These are phyloP conservation scores for Raphanus sativus DNA, from an alignment of 345 rosid genomes.

Conservation along the genomic window DNA sequence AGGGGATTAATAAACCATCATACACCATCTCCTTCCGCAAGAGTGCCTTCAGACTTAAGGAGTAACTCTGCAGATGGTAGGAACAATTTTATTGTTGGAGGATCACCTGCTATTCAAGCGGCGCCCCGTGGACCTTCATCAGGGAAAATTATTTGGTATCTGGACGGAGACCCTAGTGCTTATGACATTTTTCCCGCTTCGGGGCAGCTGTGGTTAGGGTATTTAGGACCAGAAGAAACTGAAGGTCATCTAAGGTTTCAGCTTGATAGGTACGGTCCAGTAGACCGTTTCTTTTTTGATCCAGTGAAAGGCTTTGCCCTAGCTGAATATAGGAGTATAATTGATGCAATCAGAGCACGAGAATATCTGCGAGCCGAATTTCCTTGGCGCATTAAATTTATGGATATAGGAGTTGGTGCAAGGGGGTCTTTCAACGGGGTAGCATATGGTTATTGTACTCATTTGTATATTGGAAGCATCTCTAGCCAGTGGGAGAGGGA, in stretches of 20 bases:
- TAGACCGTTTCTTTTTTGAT: conserved; percentile 73
- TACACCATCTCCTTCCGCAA: conserved; percentile 61
- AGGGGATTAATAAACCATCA: conserved; percentile 59
- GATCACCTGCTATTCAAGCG: conserved; percentile 63
- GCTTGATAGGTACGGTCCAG: conserved; percentile 82
- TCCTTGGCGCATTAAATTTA: conserved; percentile 83
- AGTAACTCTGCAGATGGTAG: conserved; percentile 70
- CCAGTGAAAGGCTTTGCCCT: conserved; percentile 77
- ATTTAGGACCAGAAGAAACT: conserved; percentile 67
- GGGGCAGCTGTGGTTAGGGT: conserved; percentile 86
- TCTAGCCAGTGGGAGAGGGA: conserved; percentile 87
- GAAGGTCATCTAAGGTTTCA: conserved; percentile 83
- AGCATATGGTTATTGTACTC: conserved; percentile 73
- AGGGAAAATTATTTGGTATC: conserved; percentile 61
- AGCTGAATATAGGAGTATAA: conserved; percentile 81
- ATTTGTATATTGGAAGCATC: conserved; percentile 79
- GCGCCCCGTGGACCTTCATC: conserved; percentile 46
- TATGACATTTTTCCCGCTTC: conserved; percentile 84
- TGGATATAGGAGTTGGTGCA: conserved; percentile 86
- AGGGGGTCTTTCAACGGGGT: conserved; percentile 76
- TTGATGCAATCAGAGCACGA: conserved; percentile 88
- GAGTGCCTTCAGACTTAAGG: conserved; percentile 54
- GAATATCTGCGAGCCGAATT: conserved; percentile 72
- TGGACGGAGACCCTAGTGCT: conserved; percentile 75
- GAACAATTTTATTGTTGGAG: conserved; percentile 46